These are phyloP conservation scores for Alternaria sp. DNA, from an alignment of 2,329 filamentous ascomycete species.

Conservation along the genomic window DNA sequence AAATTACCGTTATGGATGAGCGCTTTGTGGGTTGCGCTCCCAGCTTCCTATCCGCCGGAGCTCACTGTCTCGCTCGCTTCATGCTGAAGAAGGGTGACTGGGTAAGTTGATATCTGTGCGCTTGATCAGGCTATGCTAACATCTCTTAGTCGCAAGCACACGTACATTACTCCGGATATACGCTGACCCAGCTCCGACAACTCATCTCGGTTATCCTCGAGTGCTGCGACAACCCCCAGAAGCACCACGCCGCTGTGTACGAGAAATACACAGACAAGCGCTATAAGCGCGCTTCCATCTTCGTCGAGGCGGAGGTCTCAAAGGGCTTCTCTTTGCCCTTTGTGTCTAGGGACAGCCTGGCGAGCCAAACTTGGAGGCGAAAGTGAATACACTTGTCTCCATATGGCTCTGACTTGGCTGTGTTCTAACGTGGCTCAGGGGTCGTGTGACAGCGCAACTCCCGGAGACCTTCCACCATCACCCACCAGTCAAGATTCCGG, in stretches of 20 bases:
- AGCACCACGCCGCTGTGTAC: conserved; percentile 86
- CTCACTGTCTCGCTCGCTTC: conserved; percentile 88
- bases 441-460: conserved; percentile 32
- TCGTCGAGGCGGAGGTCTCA: conserved; percentile 77
- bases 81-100: conserved; percentile 92
- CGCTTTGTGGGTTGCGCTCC: conserved; percentile 91
- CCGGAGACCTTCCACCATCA: conserved; percentile 26
- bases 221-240: conserved; percentile 81
- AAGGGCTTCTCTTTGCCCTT: conserved; percentile 65
- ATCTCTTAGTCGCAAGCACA: conserved; percentile 74
- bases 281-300: conserved; percentile 83
- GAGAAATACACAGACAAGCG: conserved; percentile 91
- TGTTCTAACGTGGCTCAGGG: conserved; percentile 42
- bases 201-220: conserved; percentile 82
- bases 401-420: conserved; percentile 26
- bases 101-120: conserved; percentile 66
- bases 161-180: conserved; percentile 93
- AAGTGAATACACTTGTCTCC: conserved; percentile 48
- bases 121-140: conserved; percentile 47
- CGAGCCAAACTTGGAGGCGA: conserved; percentile 49
- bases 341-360: conserved; percentile 47
- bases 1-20: conserved; percentile 97
- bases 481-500: conserved; percentile 21
- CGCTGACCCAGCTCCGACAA: conserved; percentile 80
- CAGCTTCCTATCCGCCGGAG: conserved; percentile 88